A percentile compares a stretch with the other conserved stretches of the same genome.
Evolutionary conservation across 306 rosid genomes (phyloP).

Genomic region (Cicer pinnatifidum): DNA sequence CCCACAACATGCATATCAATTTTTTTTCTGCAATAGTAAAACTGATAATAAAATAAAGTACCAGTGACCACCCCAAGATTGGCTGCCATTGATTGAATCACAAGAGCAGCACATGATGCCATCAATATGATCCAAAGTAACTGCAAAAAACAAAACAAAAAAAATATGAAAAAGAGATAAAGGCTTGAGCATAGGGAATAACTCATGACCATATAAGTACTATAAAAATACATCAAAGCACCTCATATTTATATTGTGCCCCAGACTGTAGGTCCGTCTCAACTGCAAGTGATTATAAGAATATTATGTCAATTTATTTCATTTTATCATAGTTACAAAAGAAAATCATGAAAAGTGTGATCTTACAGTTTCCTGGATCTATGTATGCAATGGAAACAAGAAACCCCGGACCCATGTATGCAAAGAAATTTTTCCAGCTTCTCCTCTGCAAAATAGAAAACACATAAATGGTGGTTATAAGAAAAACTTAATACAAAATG

Average conservation of each 20-base stretch:
- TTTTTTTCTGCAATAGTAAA: neutral
- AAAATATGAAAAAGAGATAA: conserved; percentile 29
- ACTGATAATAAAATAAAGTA: conserved; percentile 41
- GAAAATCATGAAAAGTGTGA: conserved; percentile 37
- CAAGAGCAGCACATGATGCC: conserved; percentile 92
- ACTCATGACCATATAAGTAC: neutral
- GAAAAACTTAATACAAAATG: neutral
- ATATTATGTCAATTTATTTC: conserved; percentile 23
- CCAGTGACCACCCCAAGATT: conserved; percentile 99
- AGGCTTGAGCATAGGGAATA: conserved; percentile 4
- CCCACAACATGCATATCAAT: neutral
- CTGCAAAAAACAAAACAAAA: conserved; percentile 44
- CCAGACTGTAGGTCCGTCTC: conserved; percentile 97
- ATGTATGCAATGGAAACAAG: conserved; percentile 98
- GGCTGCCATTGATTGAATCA: conserved; percentile 93
- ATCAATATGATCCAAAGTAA: conserved; percentile 95
- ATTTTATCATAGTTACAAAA: conserved; percentile 19
- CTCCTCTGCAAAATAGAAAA: conserved; percentile 62
- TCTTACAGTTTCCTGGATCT: conserved; percentile 99
- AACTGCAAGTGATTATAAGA: conserved; percentile 59
- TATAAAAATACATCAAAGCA: conserved; percentile 40
- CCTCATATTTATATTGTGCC: conserved; percentile 89
- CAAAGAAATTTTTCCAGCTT: conserved; percentile 94
- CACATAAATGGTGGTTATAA: conserved; percentile 37
- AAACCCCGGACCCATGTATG: conserved; percentile 98